Evolutionary conservation across 2,329 filamentous ascomycete genomes (phyloP).

Genomic region (Zymoseptoria brevis): DNA sequence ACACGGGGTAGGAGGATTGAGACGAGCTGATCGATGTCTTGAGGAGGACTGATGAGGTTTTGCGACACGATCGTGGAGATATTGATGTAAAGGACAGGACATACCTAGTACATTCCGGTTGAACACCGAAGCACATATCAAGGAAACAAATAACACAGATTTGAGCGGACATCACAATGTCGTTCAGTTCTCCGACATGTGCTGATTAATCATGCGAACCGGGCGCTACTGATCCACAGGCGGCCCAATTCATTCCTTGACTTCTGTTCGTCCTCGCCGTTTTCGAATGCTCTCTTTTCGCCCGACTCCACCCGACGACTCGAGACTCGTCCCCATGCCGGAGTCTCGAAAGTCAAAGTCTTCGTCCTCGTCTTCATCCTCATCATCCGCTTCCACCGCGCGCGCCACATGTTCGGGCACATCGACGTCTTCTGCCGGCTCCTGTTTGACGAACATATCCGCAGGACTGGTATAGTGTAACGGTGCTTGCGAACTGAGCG

Average conservation of each 20-base stretch:
- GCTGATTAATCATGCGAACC: background rate
- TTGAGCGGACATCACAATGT: background rate
- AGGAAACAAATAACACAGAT: background rate
- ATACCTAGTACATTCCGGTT: background rate
- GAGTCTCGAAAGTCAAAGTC: slow-evolving; percentile 36
- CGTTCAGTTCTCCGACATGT: background rate
- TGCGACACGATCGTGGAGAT: background rate
- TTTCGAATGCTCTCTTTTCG: slow-evolving; percentile 25
- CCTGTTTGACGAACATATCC: slow-evolving; percentile 22
- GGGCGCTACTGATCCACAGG: background rate
- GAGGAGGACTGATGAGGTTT: background rate
- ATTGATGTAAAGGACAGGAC: background rate
- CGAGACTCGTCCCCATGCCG: slow-evolving; percentile 43
- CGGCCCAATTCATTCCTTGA: background rate
- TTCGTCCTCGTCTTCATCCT: slow-evolving; percentile 36
- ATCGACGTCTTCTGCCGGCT: slow-evolving; percentile 18
- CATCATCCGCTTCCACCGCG: slow-evolving; percentile 33
- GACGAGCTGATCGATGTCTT: background rate
- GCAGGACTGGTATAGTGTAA: slow-evolving; percentile 26
- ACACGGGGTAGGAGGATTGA: background rate
- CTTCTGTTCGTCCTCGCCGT: slow-evolving; percentile 16
- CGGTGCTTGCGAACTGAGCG: slow-evolving; percentile 36
- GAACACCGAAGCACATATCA: background rate
- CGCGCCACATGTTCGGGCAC: slow-evolving; percentile 15
- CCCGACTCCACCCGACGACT: slow-evolving; percentile 28